These are phyloP conservation scores for Pleurozium schreberi DNA, from an alignment of 225 moss, liverwort and hornwort species.

Conservation along the genomic window DNA sequence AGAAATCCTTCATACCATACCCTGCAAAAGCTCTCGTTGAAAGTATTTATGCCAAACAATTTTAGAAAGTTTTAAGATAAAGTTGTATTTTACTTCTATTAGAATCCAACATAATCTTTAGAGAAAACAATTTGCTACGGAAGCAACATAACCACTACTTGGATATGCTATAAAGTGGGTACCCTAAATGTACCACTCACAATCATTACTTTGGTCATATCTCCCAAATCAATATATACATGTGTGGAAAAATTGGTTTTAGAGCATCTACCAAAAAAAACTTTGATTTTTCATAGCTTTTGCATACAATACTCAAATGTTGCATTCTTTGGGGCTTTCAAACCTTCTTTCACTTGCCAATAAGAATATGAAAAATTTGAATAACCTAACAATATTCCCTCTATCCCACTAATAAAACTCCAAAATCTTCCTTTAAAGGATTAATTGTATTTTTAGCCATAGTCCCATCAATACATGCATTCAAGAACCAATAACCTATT, in stretches of 20 bases:
- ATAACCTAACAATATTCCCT: not conserved
- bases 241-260: not conserved
- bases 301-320: not conserved
- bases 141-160: not conserved
- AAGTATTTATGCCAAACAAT: not conserved
- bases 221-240: not conserved
- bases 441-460: no score
- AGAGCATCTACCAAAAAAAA: not conserved
- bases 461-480: no score
- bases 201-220: no score
- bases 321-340: rapidly evolving
- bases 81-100: not conserved
- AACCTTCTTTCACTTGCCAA: not conserved
- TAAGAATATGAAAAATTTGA: not conserved
- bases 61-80: not conserved
- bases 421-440: no score
- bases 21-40: not conserved
- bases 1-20: not conserved
- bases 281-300: not conserved
- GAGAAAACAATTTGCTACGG: no score
- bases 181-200: not conserved
- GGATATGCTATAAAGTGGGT: not conserved
- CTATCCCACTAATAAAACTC: no score
- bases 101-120: not conserved
- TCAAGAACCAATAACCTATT: no score